Conservation (phyloP, 2,329 filamentous ascomycete species). For the Fusarium fujikuroi region DNA sequence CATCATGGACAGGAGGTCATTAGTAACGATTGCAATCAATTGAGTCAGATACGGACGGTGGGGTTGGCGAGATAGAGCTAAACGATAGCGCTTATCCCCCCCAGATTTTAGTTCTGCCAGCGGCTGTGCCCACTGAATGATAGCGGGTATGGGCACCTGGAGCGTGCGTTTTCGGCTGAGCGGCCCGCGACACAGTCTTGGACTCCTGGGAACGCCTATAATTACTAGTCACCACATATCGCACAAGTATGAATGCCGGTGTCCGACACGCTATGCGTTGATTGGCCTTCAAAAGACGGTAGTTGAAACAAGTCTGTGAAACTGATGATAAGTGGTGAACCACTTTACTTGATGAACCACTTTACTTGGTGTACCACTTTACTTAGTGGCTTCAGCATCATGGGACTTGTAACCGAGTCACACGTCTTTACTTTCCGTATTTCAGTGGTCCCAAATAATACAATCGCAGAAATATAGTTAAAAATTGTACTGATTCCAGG, state of each 20-base stretch:
- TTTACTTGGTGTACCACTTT: too few relatives aligned
- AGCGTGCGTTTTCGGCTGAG: background rate
- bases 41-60: background rate
- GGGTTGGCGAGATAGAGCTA: background rate
- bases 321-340: background rate
- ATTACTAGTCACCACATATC: background rate
- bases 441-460: background rate
- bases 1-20: background rate
- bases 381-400: background rate
- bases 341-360: too few relatives aligned
- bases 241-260: background rate
- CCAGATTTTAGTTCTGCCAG: background rate
- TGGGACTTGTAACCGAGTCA: background rate
- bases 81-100: background rate
- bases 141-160: background rate
- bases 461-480: accelerated
- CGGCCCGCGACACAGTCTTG: background rate
- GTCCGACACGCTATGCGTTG: background rate
- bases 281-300: background rate
- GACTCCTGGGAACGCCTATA: background rate
- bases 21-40: background rate
- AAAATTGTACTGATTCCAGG: accelerated
- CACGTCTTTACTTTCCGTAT: background rate
- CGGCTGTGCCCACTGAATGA: background rate
- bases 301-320: background rate